Conservation (phyloP, 139 green algal genomes). For the Chlorella sp. region DNA sequence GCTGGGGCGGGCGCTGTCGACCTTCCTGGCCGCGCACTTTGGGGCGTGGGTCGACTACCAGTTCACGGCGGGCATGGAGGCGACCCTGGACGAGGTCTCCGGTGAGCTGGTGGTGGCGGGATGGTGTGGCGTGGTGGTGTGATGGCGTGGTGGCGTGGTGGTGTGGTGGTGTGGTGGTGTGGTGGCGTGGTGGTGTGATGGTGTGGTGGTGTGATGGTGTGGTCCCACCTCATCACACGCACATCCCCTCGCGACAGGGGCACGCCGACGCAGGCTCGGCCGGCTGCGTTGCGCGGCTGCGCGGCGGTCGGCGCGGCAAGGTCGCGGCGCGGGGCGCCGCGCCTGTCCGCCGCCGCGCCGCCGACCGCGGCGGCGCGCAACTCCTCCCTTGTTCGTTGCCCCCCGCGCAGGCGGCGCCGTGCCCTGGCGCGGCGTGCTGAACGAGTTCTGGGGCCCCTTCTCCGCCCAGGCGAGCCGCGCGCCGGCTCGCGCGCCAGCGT, state of each 20-base stretch:
- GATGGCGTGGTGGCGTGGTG: neutral
- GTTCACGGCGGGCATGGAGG: slow-evolving; percentile 77
- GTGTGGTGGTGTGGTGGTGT: too few relatives aligned
- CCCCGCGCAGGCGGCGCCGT: slow-evolving; percentile 38
- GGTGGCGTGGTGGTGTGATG: too few relatives aligned
- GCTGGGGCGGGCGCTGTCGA: slow-evolving; percentile 67
- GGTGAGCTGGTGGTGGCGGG: slow-evolving; percentile 17
- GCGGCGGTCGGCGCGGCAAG: too few relatives aligned
- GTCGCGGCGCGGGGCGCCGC: too few relatives aligned
- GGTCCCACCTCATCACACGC: neutral
- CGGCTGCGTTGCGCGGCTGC: too few relatives aligned
- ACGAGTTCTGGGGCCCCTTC: slow-evolving; percentile 72
- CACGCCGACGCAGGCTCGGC: neutral
- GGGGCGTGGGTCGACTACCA: slow-evolving; percentile 76
- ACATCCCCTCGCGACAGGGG: neutral
- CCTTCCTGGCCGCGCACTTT: slow-evolving; percentile 83
- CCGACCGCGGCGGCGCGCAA: neutral
- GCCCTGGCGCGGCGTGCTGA: slow-evolving; percentile 59
- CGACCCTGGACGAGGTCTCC: slow-evolving; percentile 68
- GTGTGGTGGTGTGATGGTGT: neutral
- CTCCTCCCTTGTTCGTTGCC: neutral
- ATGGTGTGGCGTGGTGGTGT: neutral
- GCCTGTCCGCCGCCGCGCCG: too few relatives aligned
- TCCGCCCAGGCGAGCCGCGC: too few relatives aligned
- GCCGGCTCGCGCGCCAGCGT: too few relatives aligned